Evolutionary conservation across 2,329 filamentous ascomycete genomes (phyloP).

Genomic region (Claviceps paspali): DNA sequence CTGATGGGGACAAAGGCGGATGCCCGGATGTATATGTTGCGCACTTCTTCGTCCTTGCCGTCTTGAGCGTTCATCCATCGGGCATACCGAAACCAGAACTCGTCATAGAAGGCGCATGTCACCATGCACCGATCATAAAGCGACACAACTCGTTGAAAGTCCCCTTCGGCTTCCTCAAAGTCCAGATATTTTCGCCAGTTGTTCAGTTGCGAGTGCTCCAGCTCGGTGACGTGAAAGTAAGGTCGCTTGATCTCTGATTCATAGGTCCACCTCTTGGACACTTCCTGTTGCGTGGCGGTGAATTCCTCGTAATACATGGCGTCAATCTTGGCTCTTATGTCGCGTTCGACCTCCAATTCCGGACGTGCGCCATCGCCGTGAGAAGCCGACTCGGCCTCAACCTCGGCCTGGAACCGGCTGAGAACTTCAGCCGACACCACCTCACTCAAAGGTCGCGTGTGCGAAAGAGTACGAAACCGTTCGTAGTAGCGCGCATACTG

Average conservation of each 20-base stretch:
- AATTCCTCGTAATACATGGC: constrained; percentile 69
- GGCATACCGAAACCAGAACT: constrained; percentile 96
- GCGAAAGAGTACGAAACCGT: constrained; percentile 64
- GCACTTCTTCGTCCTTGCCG: constrained; percentile 74
- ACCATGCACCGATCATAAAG: constrained; percentile 90
- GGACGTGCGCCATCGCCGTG: constrained; percentile 40
- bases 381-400: constrained; percentile 47
- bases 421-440: constrained; percentile 56
- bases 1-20: constrained; percentile 83
- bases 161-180: constrained; percentile 78
- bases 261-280: constrained; percentile 84
- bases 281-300: constrained; percentile 68
- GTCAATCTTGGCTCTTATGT: constrained; percentile 68
- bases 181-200: constrained; percentile 97
- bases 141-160: constrained; percentile 59
- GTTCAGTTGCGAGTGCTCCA: constrained; percentile 67
- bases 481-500: constrained; percentile 94
- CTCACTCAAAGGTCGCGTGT: constrained; percentile 56
- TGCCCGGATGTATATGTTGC: constrained; percentile 82
- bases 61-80: constrained; percentile 79
- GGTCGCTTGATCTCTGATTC: constrained; percentile 90
- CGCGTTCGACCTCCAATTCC: constrained; percentile 69
- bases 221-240: constrained; percentile 90
- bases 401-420: constrained; percentile 52
- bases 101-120: constrained; percentile 86